Conservation (phyloP, 495 filamentous ascomycete genomes). For the Aspergillus panamensis region DNA sequence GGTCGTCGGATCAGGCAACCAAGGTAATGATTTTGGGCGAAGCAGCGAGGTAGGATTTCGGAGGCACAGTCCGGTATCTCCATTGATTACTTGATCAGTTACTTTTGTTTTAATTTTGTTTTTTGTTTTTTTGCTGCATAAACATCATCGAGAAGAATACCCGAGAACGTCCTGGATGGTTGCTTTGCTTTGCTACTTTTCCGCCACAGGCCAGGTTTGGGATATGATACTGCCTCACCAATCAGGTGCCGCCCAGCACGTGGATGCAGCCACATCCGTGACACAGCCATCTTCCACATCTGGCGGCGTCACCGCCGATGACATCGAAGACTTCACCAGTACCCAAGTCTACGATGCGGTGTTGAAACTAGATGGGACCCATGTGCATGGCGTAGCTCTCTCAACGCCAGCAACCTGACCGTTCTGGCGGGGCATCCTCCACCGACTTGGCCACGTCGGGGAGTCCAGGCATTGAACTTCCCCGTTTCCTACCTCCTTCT, state of each 20-base stretch:
- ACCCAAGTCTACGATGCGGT: neutral
- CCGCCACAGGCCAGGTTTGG: conserved; percentile 6
- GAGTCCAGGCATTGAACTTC: neutral
- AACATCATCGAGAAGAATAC: no score
- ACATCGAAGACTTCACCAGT: neutral
- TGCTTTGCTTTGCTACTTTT: neutral
- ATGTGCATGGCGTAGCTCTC: neutral
- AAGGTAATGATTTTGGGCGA: neutral
- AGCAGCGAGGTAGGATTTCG: neutral
- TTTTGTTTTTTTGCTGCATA: neutral
- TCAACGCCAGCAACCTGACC: no score
- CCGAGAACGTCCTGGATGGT: neutral
- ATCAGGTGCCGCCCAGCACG: conserved; percentile 1
- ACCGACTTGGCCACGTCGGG: neutral
- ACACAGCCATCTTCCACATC: conserved; percentile 1
- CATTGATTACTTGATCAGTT: neutral
- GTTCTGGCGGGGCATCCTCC: neutral
- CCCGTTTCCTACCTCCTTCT: neutral
- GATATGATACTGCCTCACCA: neutral
- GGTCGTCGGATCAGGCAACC: neutral
- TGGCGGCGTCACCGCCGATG: neutral
- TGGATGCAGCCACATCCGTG: conserved; percentile 9
- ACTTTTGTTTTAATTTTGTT: no score
- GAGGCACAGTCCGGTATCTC: neutral
- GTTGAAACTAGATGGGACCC: neutral